A percentile compares a stretch with the other conserved stretches of the same genome.
phyloP scores from a whole-genome alignment of 148 eudicot genomes.

The Camellia granthamiana region DNA sequence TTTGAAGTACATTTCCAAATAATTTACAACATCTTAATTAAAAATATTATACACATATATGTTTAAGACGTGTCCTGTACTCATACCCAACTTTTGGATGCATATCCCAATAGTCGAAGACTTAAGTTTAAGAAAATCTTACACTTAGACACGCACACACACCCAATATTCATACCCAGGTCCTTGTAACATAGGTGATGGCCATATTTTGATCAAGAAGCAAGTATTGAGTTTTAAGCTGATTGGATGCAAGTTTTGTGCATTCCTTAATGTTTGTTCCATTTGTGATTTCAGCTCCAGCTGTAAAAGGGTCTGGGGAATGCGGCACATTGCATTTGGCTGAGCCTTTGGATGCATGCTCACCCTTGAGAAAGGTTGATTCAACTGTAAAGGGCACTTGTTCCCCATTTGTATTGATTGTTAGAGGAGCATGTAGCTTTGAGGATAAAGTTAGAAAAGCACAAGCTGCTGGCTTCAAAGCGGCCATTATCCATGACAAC shows the following conservation, averaged over 20 bases:
- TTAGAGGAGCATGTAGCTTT: conserved; percentile 85
- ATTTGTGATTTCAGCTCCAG: conserved; percentile 55
- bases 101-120: too few relatives aligned
- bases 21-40: too few relatives aligned
- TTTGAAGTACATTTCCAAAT: too few relatives aligned
- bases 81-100: too few relatives aligned
- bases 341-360: conserved; percentile 82
- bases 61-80: too few relatives aligned
- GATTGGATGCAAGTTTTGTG: neutral
- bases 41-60: too few relatives aligned
- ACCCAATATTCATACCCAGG: too few relatives aligned
- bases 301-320: conserved; percentile 52
- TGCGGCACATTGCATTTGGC: conserved; percentile 67
- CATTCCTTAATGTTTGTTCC: conserved; percentile 7
- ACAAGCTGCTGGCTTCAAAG: conserved; percentile 79
- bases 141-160: too few relatives aligned
- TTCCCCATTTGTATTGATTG: conserved; percentile 57
- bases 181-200: too few relatives aligned
- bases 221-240: too few relatives aligned
- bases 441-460: conserved; percentile 85
- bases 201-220: too few relatives aligned
- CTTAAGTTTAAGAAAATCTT: too few relatives aligned
- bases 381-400: conserved; percentile 22
- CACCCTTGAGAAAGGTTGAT: conserved; percentile 41
- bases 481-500: conserved; percentile 64